Conservation (phyloP, 805 yeast genomes). For the Suhomyces sp. region DNA sequence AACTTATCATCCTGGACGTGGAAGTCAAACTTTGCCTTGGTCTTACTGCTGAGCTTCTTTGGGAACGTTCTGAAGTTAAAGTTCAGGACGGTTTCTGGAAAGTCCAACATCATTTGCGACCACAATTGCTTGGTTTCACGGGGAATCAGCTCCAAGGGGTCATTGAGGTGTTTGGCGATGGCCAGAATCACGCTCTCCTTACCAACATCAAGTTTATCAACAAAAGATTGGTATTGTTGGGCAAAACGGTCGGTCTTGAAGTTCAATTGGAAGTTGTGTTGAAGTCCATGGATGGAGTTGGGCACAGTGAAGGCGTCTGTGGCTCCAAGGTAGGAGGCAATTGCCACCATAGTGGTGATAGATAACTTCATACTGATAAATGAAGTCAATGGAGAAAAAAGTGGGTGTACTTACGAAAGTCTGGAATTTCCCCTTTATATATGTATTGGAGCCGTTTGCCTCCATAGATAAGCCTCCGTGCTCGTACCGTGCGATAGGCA, state of each 20-base stretch:
- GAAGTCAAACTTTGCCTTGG: slow-evolving; percentile 32
- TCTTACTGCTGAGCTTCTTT: slow-evolving; percentile 22
- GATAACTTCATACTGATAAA: slow-evolving; percentile 22
- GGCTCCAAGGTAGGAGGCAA: slow-evolving; percentile 15
- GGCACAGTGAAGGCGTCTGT: slow-evolving; percentile 25
- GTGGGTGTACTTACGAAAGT: no score
- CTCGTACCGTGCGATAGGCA: no score
- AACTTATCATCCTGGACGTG: slow-evolving; percentile 39
- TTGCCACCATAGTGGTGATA: slow-evolving; percentile 17
- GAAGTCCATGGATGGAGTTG: slow-evolving; percentile 18
- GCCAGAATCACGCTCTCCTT: slow-evolving; percentile 38
- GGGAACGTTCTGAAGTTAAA: slow-evolving; percentile 54
- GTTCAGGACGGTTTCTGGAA: slow-evolving; percentile 54
- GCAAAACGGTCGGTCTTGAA: slow-evolving; percentile 6
- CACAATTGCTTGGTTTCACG: slow-evolving; percentile 52
- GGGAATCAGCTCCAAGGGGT: slow-evolving; percentile 50
- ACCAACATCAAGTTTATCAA: slow-evolving; percentile 4
- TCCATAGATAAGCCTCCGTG: no score
- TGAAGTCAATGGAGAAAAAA: no score
- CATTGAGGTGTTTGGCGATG: slow-evolving; percentile 52
- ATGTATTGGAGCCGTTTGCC: no score
- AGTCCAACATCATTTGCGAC: slow-evolving; percentile 61
- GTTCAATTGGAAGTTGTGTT: slow-evolving; percentile 19
- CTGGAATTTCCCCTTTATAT: no score
- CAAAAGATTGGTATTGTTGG: slow-evolving; percentile 6